Base-by-base conservation (phyloP, 176 grass and related monocot species). In the Otatea glauca region DNA sequence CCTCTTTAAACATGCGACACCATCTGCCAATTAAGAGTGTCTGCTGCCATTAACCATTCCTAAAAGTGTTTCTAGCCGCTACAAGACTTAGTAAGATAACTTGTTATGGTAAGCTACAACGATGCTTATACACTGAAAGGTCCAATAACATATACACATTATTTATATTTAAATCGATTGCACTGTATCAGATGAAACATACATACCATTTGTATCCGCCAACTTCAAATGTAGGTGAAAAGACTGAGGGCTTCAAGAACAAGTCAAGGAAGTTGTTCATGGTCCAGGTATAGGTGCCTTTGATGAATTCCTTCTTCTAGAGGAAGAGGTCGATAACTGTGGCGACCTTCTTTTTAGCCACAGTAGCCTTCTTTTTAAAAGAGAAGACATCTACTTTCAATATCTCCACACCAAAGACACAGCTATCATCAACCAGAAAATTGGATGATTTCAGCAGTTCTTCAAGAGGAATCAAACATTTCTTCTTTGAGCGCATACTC, bases 261-360 rank as follows among this genome's bases (percentile, higher is more conserved):
- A 81, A 39, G 65, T 50, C 32, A 62, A 21, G 42, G 32, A 77
- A 82, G 14, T 76, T 77, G n/a, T 77, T 62, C 3, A 82, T 12
- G 51, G 29, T 83, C 86, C 79, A 83, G 34, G 72, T 82, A 27
- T 88, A 88, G 12, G 51, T 70, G 14, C 86, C 86, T 77, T 77
- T 60, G 42, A 82, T 70, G 16, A 77, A 62, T 11, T 8, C 86
- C 53, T 88, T 76, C 64, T 82, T 87, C 70, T 87, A 79, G 10
- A 77, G 64, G 43, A 88, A 83, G 20, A 88, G 17, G 3, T 76
- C 77, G 41, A 47, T 72, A 76, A 88, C 53, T 69, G 39, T 21
- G 62, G 8, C 37, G 75, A 45, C 38, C 41, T 77, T 83, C 21
- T 88, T 77, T 20, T 44, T 2, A 87, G 66, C 10, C 58, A 42